A percentile compares a stretch with the other conserved stretches of the same genome.
Evolutionary conservation across 352 stramenopile species (phyloP).

Genomic region (Peronospora farinosa): DNA sequence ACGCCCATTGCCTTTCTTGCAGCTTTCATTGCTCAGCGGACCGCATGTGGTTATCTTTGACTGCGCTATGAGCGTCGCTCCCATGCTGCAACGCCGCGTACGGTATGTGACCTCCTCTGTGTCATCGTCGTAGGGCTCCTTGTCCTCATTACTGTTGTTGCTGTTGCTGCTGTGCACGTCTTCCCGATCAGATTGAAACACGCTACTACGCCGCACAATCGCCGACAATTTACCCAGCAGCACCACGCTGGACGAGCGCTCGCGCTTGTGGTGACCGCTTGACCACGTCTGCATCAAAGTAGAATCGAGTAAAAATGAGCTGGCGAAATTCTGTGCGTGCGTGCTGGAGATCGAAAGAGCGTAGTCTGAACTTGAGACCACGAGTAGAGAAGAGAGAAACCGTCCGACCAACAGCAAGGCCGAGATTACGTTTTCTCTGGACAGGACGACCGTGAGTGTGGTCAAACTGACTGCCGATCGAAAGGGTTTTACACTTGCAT

Average conservation of each 20-base stretch:
- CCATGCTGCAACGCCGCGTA: slow-evolving; percentile 14
- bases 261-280: slow-evolving; percentile 20
- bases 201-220: slow-evolving; percentile 41
- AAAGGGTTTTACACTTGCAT: slow-evolving; percentile 16
- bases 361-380: background rate
- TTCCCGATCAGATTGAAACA: slow-evolving; percentile 28
- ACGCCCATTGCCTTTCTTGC: slow-evolving; percentile 3
- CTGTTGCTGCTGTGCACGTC: slow-evolving; percentile 16
- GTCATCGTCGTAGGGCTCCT: slow-evolving; percentile 8
- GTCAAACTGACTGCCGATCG: background rate
- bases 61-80: slow-evolving; percentile 7
- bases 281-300: slow-evolving; percentile 28
- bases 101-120: background rate
- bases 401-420: slow-evolving; percentile 6
- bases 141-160: slow-evolving; percentile 13
- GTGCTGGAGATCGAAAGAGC: slow-evolving; percentile 13
- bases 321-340: slow-evolving; percentile 1
- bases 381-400: slow-evolving; percentile 21
- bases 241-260: slow-evolving; percentile 39
- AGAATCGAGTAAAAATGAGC: slow-evolving; percentile 1
- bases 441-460: background rate
- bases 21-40: slow-evolving; percentile 5
- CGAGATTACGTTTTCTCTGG: slow-evolving; percentile 9
- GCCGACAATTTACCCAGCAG: slow-evolving; percentile 43
- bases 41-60: slow-evolving; percentile 28